Percentiles rank a stretch among this genome's conserved stretches.
Conservation (phyloP, 1,139 yeast genomes). For the Geotrichum histeridarum region DNA sequence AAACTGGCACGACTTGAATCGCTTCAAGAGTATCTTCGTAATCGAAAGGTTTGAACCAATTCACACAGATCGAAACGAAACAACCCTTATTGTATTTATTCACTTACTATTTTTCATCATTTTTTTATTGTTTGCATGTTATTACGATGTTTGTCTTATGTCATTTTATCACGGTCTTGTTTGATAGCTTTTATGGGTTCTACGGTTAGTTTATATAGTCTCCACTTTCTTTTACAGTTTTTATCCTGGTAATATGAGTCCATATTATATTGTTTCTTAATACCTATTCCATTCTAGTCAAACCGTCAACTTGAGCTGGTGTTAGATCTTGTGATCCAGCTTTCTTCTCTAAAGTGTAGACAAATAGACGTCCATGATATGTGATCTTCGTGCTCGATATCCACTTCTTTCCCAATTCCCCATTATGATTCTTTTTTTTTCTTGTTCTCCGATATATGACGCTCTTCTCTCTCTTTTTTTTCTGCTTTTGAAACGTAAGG, state of each 20-base stretch:
- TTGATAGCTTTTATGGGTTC: no score
- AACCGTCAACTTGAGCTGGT: no score
- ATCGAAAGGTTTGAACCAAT: neutral
- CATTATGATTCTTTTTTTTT: neutral
- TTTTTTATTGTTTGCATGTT: neutral
- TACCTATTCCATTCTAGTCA: no score
- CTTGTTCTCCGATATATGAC: neutral
- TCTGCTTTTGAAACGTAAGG: neutral
- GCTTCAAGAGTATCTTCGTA: neutral
- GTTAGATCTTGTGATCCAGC: neutral
- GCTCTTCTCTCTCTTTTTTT: neutral
- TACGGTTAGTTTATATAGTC: no score
- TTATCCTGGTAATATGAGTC: no score
- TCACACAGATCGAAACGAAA: neutral
- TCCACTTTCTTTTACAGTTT: no score
- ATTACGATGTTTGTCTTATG: neutral
- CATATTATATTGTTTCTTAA: no score
- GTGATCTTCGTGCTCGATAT: neutral
- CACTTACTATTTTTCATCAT: neutral
- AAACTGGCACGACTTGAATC: neutral
- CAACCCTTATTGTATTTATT: neutral
- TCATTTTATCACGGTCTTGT: neutral
- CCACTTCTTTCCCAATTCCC: neutral
- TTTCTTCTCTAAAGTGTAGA: neutral
- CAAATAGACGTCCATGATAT: neutral